phyloP scores from a whole-genome alignment of 345 rosid genomes.

The Mallotus nudiflorus region DNA sequence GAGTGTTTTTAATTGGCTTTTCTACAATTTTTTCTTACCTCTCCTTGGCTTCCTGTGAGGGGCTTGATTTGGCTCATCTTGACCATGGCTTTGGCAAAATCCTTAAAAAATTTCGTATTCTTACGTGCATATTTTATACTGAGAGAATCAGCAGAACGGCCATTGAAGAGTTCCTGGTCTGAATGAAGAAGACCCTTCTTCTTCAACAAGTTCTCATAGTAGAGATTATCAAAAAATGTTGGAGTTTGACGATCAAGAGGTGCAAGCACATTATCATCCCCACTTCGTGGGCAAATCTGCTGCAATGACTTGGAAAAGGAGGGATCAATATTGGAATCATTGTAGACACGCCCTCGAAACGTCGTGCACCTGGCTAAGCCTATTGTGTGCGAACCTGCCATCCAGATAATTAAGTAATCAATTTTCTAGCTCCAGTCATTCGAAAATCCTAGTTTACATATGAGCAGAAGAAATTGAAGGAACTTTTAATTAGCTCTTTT shows the following conservation, averaged over 20 bases:
- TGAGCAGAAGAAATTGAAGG: no score
- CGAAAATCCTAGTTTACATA: no score
- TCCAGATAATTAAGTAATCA: no score
- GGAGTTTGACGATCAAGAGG: conserved; percentile 30
- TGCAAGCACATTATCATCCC: conserved; percentile 6
- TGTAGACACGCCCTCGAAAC: no score
- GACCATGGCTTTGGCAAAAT: conserved; percentile 17
- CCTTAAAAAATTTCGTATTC: background rate
- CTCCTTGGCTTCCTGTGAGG: conserved; percentile 15
- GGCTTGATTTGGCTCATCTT: conserved; percentile 19
- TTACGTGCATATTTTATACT: conserved; percentile 18
- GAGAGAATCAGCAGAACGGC: conserved; percentile 20
- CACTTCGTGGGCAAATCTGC: conserved; percentile 24
- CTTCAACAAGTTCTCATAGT: conserved; percentile 18
- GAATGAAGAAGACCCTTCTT: conserved; percentile 37
- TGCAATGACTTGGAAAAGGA: conserved; percentile 52
- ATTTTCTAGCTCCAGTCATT: no score
- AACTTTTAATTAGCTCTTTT: no score
- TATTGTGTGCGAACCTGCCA: no score
- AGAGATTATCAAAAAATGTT: conserved; percentile 14
- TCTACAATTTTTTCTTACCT: conserved; percentile 22
- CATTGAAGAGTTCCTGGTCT: conserved; percentile 34
- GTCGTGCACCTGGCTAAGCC: no score
- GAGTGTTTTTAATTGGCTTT: background rate
- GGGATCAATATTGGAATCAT: conserved; percentile 62